Evolutionary conservation across 2,329 filamentous ascomycete genomes (phyloP).

Genomic region (Nigrospora osmanthi): DNA sequence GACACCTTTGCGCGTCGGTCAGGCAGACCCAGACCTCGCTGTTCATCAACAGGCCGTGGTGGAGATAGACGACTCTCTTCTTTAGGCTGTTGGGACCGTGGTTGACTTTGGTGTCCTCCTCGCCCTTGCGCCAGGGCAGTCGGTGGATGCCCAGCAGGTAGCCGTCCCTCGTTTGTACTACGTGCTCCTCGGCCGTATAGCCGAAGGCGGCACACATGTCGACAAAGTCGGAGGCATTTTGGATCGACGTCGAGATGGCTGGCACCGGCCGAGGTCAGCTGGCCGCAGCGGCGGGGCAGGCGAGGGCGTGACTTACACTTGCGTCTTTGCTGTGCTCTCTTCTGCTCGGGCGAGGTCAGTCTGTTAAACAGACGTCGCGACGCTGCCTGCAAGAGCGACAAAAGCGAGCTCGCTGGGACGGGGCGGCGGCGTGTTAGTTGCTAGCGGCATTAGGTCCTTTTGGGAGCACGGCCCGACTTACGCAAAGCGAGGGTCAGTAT

Average conservation of each 20-base stretch:
- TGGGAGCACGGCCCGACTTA: slow-evolving; percentile 32
- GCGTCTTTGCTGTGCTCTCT: slow-evolving; percentile 58
- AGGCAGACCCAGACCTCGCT: slow-evolving; percentile 96
- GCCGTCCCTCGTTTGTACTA: slow-evolving; percentile 89
- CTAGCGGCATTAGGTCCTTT: too few species aligned
- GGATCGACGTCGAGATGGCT: slow-evolving; percentile 68
- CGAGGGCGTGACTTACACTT: slow-evolving; percentile 40
- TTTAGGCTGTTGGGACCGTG: slow-evolving; percentile 55
- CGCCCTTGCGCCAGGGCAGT: slow-evolving; percentile 73
- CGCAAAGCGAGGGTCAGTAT: slow-evolving; percentile 82
- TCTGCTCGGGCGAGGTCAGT: slow-evolving; percentile 62
- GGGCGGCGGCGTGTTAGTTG: too few species aligned
- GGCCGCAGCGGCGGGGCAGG: slow-evolving; percentile 45
- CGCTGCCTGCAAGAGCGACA: slow-evolving; percentile 72
- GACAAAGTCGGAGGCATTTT: slow-evolving; percentile 83
- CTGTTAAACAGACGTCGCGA: slow-evolving; percentile 79
- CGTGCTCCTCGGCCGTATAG: slow-evolving; percentile 92
- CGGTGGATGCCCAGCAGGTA: slow-evolving; percentile 88
- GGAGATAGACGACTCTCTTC: slow-evolving; percentile 88
- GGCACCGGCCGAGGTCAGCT: slow-evolving; percentile 42
- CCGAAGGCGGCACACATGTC: slow-evolving; percentile 89
- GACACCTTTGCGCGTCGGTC: slow-evolving; percentile 75
- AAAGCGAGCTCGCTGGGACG: slow-evolving; percentile 62
- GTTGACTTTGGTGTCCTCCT: slow-evolving; percentile 75
- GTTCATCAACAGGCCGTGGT: slow-evolving; percentile 97